Base-by-base conservation (phyloP, 345 rosid species). In the Garcia nutans region DNA sequence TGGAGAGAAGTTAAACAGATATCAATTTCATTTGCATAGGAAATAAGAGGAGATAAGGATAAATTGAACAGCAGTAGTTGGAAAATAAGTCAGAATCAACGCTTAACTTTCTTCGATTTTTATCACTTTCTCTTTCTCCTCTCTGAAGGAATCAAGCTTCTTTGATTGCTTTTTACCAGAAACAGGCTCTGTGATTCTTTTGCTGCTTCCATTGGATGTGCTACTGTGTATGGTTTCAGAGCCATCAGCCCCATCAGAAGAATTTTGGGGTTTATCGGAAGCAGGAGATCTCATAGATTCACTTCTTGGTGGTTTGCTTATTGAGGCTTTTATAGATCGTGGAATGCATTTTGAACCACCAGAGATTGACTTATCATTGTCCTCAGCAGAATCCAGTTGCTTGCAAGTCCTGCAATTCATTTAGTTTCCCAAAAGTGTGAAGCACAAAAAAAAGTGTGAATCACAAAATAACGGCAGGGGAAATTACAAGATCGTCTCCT, bases 51-150 rank as follows among this genome's bases (percentile, higher is more conserved):
- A 69, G 7, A 63, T 3, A 41, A 58, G 19, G 68, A 60, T 41
- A 47, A 58, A 73, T 49, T 80, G 41, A 69, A 64, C 55, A n/a
- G 64, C 26, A 15, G 11, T 10, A 8, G 15, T 50, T 60, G 44
- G 23, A 20, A 68, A 52, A 2, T 19, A 50, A 28, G 22, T 57
- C 41, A 77, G 77, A 80, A 73, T 82, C 52, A 45, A 84, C 67
- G 77, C 91, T 90, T 85, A 93, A 89, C 99, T 93, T 93, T 96
- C 99, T 74, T 93, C 99, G 1, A 90, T 90, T 83, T 89, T 86
- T 77, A 89, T 87, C 88, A 90, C 90, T 33, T 83, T 84, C 82
- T 92, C 92, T 13, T 71, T 65, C 70, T 87, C 94, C 85, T 88
- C 94, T 78, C 83, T 83, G 74, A 85, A 85, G 16, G 92, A 95